phyloP scores from a whole-genome alignment of 2,329 filamentous ascomycete genomes.

The Aspergillus alliaceus region DNA sequence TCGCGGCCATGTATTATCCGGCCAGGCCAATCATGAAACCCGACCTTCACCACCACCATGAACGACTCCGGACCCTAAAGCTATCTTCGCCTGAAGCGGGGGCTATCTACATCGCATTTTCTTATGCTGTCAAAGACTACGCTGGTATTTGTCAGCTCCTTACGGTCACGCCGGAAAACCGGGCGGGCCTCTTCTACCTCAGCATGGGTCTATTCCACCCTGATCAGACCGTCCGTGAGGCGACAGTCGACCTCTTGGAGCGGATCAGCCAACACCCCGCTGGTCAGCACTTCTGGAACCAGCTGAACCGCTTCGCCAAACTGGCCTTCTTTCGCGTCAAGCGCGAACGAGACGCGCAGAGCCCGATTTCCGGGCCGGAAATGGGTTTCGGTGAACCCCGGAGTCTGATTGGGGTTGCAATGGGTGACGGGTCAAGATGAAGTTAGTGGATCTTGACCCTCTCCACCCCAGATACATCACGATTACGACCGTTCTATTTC shows the following conservation, averaged over 20 bases:
- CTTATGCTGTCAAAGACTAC: constrained; percentile 73
- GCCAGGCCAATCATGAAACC: constrained; percentile 41
- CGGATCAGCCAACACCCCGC: constrained; percentile 83
- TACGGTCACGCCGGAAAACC: constrained; percentile 78
- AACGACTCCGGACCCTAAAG: constrained; percentile 80
- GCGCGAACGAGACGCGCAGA: constrained; percentile 54
- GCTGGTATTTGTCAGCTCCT: constrained; percentile 83
- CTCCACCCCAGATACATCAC: neutral
- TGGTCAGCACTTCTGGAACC: constrained; percentile 88
- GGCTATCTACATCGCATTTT: constrained; percentile 81
- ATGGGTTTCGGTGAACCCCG: constrained; percentile 31
- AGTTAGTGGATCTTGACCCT: constrained; percentile 13
- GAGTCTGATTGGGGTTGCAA: constrained; percentile 38
- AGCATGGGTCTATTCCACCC: constrained; percentile 91
- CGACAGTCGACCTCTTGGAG: constrained; percentile 76
- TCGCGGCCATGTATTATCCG: constrained; percentile 41
- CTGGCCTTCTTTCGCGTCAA: constrained; percentile 79
- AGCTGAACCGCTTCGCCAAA: constrained; percentile 83
- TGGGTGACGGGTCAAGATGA: constrained; percentile 28
- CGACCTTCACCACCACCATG: constrained; percentile 89
- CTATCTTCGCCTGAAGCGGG: constrained; percentile 73
- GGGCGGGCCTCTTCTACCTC: constrained; percentile 87
- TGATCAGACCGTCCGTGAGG: constrained; percentile 72
- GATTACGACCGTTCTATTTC: neutral
- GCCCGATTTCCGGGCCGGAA: constrained; percentile 22